These are phyloP conservation scores for Lasiosphaeriaceae sp. DNA, from an alignment of 495 filamentous ascomycete genomes.

Conservation along the genomic window DNA sequence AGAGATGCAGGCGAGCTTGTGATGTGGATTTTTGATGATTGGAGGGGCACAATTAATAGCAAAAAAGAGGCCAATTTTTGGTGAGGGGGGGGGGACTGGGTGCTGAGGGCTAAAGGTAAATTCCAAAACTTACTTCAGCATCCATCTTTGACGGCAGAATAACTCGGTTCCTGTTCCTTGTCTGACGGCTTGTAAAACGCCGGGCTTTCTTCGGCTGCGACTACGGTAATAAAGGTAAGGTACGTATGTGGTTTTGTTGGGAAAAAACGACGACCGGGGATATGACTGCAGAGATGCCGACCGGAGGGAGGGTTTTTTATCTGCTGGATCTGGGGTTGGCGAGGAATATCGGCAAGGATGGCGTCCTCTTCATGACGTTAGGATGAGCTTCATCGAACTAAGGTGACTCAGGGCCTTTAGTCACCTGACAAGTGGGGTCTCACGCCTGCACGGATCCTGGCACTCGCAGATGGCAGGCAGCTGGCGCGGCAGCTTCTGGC, in stretches of 20 bases:
- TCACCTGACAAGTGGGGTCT: slow-evolving; percentile 31
- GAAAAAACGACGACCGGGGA: background rate
- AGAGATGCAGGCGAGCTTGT: background rate
- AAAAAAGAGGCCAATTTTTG: slow-evolving; percentile 3
- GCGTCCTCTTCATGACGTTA: slow-evolving; percentile 28
- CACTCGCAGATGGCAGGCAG: background rate
- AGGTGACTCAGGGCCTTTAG: slow-evolving; percentile 27
- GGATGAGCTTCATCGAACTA: background rate
- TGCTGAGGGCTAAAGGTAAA: slow-evolving; percentile 9
- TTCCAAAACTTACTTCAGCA: slow-evolving; percentile 30
- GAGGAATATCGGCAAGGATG: slow-evolving; percentile 6
- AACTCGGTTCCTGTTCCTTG: slow-evolving; percentile 4
- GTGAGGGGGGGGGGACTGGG: slow-evolving; percentile 8
- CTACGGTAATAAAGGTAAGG: background rate
- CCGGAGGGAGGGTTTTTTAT: background rate
- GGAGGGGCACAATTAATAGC: slow-evolving; percentile 20
- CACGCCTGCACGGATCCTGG: background rate
- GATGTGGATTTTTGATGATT: slow-evolving; percentile 1
- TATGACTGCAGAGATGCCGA: background rate
- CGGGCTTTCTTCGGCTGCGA: background rate
- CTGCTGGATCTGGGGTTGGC: background rate
- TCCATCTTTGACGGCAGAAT: slow-evolving; percentile 24
- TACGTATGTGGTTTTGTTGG: background rate
- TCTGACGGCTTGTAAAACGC: background rate
- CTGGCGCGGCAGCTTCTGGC: background rate